These are phyloP conservation scores for Blastocystis sp. DNA, from an alignment of 352 stramenopile species.

Conservation along the genomic window DNA sequence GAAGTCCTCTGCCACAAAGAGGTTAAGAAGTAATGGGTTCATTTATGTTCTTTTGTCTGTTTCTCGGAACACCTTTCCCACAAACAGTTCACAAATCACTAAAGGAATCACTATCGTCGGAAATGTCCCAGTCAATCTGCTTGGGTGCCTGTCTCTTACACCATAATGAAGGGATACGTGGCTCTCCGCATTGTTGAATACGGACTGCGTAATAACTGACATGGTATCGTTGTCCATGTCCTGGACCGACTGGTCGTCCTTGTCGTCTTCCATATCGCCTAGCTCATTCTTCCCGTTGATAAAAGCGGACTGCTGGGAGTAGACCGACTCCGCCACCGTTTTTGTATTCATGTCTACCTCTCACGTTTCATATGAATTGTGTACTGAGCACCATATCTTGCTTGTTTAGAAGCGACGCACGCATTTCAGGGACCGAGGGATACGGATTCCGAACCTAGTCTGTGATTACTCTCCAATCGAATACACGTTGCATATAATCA, in stretches of 20 bases:
- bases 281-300: neutral
- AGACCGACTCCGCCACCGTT: neutral
- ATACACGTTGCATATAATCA: neutral
- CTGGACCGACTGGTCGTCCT: neutral
- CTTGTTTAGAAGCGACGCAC: conserved; percentile 2
- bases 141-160: neutral
- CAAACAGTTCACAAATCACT: neutral
- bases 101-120: neutral
- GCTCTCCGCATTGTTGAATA: neutral
- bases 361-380: neutral
- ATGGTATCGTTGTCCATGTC: neutral
- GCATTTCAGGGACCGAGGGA: conserved; percentile 2
- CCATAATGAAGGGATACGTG: neutral
- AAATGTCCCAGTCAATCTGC: conserved; percentile 32
- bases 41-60: neutral
- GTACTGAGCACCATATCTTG: neutral
- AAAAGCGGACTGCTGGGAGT: neutral
- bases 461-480: too few relatives aligned
- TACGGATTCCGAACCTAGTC: neutral
- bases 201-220: conserved; percentile 29
- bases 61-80: neutral
- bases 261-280: conserved; percentile 26
- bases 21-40: conserved; percentile 32
- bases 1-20: conserved; percentile 55
- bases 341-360: neutral